These are phyloP conservation scores for Colletotrichum cuscutae DNA, from an alignment of 2,329 filamentous ascomycete species.

Conservation along the genomic window DNA sequence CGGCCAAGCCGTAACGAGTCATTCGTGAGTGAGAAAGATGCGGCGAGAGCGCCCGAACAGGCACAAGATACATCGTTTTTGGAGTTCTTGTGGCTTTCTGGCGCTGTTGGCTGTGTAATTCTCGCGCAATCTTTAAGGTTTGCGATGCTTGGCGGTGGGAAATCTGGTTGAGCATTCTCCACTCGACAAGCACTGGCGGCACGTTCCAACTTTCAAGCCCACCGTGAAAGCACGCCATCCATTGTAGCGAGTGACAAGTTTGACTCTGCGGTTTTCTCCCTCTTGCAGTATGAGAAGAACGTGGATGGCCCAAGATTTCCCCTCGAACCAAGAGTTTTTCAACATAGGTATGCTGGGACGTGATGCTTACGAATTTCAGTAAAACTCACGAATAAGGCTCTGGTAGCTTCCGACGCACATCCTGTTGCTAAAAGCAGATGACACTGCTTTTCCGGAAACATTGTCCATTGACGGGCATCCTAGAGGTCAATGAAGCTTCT, in stretches of 20 bases:
- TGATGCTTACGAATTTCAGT: no score
- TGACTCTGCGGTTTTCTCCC: no score
- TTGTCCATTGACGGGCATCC: no score
- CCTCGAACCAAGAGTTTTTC: no score
- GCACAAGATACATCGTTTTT: neutral
- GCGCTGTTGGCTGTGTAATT: neutral
- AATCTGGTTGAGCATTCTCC: neutral
- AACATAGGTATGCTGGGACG: no score
- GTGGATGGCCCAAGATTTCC: no score
- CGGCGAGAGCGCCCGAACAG: neutral
- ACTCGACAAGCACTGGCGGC: neutral
- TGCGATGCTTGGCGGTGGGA: neutral
- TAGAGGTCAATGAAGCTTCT: no score
- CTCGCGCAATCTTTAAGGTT: constrained; percentile 1
- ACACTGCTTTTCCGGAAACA: no score
- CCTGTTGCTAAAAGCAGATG: no score
- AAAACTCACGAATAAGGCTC: no score
- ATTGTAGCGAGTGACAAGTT: neutral
- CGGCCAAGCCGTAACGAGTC: neutral
- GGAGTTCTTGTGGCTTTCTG: neutral
- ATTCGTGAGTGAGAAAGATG: neutral
- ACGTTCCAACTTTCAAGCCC: neutral
- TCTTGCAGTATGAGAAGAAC: no score
- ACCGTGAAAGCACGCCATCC: neutral
- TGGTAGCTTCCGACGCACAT: no score